Evolutionary conservation across 140 eudicot species (phyloP).

Genomic region (Oenanthe javanica): DNA sequence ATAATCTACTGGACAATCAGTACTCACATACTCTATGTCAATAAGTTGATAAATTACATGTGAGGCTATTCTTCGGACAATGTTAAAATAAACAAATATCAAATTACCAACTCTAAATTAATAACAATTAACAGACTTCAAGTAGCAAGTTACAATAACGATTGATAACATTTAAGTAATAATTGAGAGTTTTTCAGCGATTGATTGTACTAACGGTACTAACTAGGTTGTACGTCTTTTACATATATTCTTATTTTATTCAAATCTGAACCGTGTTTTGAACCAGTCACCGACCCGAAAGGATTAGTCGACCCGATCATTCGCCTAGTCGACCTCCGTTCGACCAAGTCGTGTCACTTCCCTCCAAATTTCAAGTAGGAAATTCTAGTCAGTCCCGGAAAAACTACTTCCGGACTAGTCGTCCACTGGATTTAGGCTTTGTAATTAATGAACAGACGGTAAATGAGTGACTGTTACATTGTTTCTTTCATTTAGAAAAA

Average conservation of each 20-base stretch:
- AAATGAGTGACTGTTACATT: background rate
- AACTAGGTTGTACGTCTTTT: background rate
- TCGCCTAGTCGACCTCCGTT: background rate
- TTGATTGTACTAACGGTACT: background rate
- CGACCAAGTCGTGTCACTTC: background rate
- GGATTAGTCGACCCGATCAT: too few species aligned
- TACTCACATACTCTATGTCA: background rate
- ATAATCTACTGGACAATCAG: background rate
- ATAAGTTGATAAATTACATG: background rate
- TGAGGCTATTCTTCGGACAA: background rate
- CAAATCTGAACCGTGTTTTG: background rate
- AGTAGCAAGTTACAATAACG: background rate
- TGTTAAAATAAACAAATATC: background rate
- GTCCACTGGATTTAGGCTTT: background rate
- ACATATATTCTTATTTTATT: background rate
- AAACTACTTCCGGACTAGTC: background rate
- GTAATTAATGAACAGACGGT: background rate
- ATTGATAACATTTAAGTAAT: background rate
- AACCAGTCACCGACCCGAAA: background rate
- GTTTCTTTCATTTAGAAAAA: background rate
- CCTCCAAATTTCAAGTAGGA: background rate
- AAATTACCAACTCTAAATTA: background rate
- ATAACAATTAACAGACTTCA: background rate
- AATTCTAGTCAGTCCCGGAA: background rate
- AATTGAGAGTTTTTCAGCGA: background rate